These are phyloP conservation scores for Starmerella bombicola DNA, from an alignment of 805 yeast species.

Conservation along the genomic window DNA sequence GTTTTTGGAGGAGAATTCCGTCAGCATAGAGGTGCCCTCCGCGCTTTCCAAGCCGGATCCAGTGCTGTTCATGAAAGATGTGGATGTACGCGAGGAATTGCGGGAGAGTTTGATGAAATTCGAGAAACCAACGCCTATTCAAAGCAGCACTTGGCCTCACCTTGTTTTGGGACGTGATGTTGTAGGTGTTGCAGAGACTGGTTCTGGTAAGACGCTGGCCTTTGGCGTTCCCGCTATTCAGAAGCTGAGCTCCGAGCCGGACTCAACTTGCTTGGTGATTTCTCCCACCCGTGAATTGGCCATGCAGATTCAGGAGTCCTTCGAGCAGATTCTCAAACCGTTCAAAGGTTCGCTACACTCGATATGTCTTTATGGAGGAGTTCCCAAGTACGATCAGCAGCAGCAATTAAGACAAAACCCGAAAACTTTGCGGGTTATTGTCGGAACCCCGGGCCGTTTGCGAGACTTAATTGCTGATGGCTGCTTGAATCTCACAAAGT, in stretches of 20 bases:
- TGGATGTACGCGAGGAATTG: conserved; percentile 45
- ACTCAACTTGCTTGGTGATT: conserved; percentile 62
- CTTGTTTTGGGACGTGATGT: conserved; percentile 68
- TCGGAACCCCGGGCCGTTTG: conserved; percentile 97
- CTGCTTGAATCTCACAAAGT: conserved; percentile 56
- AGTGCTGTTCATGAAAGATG: conserved; percentile 49
- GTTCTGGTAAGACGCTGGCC: conserved; percentile 95
- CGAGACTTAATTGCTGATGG: conserved; percentile 86
- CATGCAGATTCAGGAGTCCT: conserved; percentile 88
- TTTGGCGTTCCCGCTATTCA: conserved; percentile 95
- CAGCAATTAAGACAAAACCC: conserved; percentile 38
- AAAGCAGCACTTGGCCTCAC: conserved; percentile 90
- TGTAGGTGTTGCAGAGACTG: conserved; percentile 96
- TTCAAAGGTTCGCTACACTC: conserved; percentile 28
- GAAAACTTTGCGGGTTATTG: conserved; percentile 52
- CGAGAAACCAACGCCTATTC: conserved; percentile 91
- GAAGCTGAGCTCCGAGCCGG: conserved; percentile 38
- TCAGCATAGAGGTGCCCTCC: conserved; percentile 53
- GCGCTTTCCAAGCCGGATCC: conserved; percentile 41
- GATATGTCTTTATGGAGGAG: conserved; percentile 93
- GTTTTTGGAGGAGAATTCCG: conserved; percentile 60
- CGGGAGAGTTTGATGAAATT: conserved; percentile 53
- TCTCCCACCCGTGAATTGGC: conserved; percentile 98
- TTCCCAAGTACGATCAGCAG: conserved; percentile 86
- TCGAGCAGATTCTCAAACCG: conserved; percentile 56